These are phyloP conservation scores for Schizopora paradoxa DNA, from an alignment of 1,284 basidiomycete species.

Conservation along the genomic window DNA sequence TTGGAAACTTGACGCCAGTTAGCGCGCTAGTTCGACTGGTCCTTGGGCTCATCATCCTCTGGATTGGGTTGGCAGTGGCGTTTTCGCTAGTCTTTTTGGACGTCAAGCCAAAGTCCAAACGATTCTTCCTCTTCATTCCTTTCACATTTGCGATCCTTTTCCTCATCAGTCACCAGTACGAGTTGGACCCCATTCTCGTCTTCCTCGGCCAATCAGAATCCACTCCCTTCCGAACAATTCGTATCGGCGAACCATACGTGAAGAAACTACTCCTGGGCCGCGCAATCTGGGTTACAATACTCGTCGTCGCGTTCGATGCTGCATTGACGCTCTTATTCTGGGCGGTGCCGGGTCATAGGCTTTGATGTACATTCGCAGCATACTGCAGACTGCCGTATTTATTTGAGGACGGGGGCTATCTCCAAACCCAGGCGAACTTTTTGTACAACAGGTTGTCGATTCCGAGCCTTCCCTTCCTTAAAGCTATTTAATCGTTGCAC, in stretches of 20 bases:
- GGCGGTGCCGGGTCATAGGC: conserved; percentile 85
- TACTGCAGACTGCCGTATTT: too few species aligned
- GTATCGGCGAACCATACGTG: conserved; percentile 89
- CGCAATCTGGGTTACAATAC: conserved; percentile 76
- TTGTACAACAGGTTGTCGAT: too few species aligned
- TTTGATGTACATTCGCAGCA: too few species aligned
- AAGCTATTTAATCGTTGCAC: too few species aligned
- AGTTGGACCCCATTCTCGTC: conserved; percentile 88
- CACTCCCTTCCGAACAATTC: conserved; percentile 87
- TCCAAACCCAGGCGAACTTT: too few species aligned
- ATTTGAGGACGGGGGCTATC: too few species aligned
- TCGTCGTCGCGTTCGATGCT: conserved; percentile 65
- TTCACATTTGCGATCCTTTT: conserved; percentile 88
- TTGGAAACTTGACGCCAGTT: conserved; percentile 92
- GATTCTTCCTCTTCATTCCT: conserved; percentile 94
- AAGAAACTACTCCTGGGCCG: conserved; percentile 82
- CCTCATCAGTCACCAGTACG: conserved; percentile 92
- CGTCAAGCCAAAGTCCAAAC: conserved; percentile 79
- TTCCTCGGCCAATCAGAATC: conserved; percentile 84
- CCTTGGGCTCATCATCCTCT: conserved; percentile 80
- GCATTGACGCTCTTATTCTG: conserved; percentile 85
- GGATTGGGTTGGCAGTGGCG: conserved; percentile 85
- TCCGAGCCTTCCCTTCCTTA: too few species aligned
- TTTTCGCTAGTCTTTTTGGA: conserved; percentile 95
- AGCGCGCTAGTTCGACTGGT: conserved; percentile 82